These are phyloP conservation scores for Trypethelium eluteriae DNA, from an alignment of 495 filamentous ascomycete species.

Conservation along the genomic window DNA sequence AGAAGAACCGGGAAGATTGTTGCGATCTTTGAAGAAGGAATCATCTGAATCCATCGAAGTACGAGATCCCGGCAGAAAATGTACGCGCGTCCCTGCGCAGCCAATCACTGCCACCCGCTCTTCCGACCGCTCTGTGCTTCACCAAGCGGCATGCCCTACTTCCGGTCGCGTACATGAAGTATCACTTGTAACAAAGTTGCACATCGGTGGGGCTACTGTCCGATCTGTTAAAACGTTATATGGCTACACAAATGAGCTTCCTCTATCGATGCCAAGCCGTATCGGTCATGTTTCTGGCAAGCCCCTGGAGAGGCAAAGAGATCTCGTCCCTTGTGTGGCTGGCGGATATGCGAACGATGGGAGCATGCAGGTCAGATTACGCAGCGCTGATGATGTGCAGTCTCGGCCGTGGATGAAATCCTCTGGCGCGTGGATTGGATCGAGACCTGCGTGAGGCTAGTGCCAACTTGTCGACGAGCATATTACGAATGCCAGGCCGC, in stretches of 20 bases:
- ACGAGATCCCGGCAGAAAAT: constrained; percentile 7
- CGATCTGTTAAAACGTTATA: not conserved
- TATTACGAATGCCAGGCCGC: too few species aligned
- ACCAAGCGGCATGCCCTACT: not conserved
- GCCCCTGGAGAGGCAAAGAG: not conserved
- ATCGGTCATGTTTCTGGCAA: not conserved
- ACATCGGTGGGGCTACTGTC: not conserved
- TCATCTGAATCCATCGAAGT: constrained; percentile 4
- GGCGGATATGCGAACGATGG: not conserved
- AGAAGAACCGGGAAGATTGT: not conserved
- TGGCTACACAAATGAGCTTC: not conserved
- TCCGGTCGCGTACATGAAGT: not conserved
- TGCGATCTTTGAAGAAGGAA: not conserved
- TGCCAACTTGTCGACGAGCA: too few species aligned
- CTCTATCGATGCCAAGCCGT: not conserved
- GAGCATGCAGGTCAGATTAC: not conserved
- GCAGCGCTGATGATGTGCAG: too few species aligned
- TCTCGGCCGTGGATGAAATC: too few species aligned
- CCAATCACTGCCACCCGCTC: not conserved
- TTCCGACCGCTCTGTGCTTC: not conserved
- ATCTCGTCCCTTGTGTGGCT: not conserved
- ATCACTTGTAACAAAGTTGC: not conserved
- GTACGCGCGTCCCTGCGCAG: constrained; percentile 1
- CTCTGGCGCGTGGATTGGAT: too few species aligned
- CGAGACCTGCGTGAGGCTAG: too few species aligned